Evolutionary conservation across 2,329 filamentous ascomycete genomes (phyloP).

Genomic region (Penicillium sp.): DNA sequence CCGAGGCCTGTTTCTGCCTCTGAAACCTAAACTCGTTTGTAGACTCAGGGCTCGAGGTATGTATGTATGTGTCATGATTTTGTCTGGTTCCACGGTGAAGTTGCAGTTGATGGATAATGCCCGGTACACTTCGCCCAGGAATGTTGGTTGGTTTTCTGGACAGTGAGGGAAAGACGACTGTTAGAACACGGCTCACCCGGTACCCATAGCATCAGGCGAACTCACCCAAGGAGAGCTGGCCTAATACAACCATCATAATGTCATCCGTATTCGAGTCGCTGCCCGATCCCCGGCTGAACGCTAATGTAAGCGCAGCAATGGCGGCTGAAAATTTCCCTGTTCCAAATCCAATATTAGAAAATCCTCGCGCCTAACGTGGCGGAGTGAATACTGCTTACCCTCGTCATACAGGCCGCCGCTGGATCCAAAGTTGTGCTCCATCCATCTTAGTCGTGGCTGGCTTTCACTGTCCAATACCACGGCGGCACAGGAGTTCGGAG

Average conservation of each 20-base stretch:
- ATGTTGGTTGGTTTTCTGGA: conserved; percentile 55
- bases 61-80: conserved; percentile 64
- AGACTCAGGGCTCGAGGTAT: conserved; percentile 73
- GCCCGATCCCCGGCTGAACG: conserved; percentile 46
- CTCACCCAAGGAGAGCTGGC: conserved; percentile 39
- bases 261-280: conserved; percentile 58
- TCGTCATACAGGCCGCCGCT: conserved; percentile 33
- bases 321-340: conserved; percentile 46
- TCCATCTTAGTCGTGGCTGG: conserved; percentile 33
- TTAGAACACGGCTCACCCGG: neutral
- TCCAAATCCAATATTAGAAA: neutral
- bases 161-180: conserved; percentile 17
- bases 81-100: conserved; percentile 72
- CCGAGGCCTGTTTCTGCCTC: conserved; percentile 56
- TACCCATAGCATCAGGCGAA: neutral
- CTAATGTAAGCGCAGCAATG: conserved; percentile 55
- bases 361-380: neutral
- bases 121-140: conserved; percentile 61
- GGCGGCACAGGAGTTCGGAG: conserved; percentile 40
- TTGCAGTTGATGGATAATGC: conserved; percentile 70
- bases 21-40: conserved; percentile 70
- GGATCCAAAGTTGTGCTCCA: conserved; percentile 38
- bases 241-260: conserved; percentile 60
- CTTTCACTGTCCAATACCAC: conserved; percentile 35
- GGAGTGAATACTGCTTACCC: conserved; percentile 21